Base-by-base conservation (phyloP, 2,329 filamentous ascomycete genomes). In the Sporothrix curviconia region DNA sequence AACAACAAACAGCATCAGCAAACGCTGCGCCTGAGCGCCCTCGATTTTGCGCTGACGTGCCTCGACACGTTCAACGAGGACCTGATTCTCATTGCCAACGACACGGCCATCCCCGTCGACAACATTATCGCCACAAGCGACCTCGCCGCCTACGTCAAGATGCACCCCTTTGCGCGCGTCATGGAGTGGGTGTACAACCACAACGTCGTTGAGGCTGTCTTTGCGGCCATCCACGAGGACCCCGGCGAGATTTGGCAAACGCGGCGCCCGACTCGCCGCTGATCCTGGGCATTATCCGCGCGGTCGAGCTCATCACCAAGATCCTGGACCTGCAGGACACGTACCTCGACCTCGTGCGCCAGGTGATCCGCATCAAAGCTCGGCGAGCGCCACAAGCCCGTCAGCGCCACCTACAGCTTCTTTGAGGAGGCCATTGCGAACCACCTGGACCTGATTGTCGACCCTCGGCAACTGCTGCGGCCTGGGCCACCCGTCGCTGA, bases 101-200 rank as follows among this genome's bases (percentile, higher is more conserved):
- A 87, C 66, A 88, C 89, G 2, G 87, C 81, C 60, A 78, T 95
- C 30, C 76, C 82, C 25, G 84, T 95, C 15, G 91, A 96, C 68
- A 74, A 80, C 9, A 82, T 87, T 15, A 89, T 95, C 62, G 80
- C 80, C 42, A 80, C 89, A 4, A 87, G 86, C 3, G 88, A 89
- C 57, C 76, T 97, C 4, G 83, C 85, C 51, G 80, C 82, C 6
- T 99, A 99, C 68, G 84, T 94, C 59, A 83, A 85, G 24, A 80
- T 96, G 55, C 95, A 99, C 72, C 92, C 95, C 0, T 99, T 97
- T 67, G 85, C 89, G 3, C 84, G 95, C 59, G 86, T 95, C 15
- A 96, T 97, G 89, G 94, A 99, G 68, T 97, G 94, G 91, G 83
- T 99, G 72, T 96, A 95, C 71, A 96, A 95, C 68, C 90, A 95